Evolutionary conservation across 2,329 filamentous ascomycete genomes (phyloP), one percentile per base, ranked within the genome.

Genomic region (Gremmenia infestans): DNA sequence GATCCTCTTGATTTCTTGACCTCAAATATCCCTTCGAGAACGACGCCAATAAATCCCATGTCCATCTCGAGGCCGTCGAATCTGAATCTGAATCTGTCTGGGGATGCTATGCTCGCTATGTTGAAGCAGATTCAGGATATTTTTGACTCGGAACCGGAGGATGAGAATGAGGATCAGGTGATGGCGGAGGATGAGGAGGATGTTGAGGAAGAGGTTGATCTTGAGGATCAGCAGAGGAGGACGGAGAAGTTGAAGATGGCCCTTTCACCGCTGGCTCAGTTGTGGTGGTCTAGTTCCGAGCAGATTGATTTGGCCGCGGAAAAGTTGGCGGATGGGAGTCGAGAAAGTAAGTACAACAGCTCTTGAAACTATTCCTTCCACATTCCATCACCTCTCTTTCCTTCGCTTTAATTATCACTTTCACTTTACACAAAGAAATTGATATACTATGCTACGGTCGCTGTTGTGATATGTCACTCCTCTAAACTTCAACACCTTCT

Each of bases 281-380:
- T 77, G 4, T 77, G 75, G 70, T 67, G 72, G 36, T 63, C 75
- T 6, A 68, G 70, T 1, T 73, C 72, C 0, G 60, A 69, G 8
- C 71, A 76, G 0, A 69, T 84, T 15, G 76, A 79, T 52, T 54
- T 64, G 2, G 70, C 80, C 40, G 76, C 78, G 1, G 76, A 82
- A 65, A 78, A 76, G 55, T 65, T 84, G 0, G 82, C 77, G 1
- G 77, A 84, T 61, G 78, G 75, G 5, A 81, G 81, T 60, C 74
- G 82, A 64, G 76, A 81, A 65, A 75, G 81, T 82, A 63, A 73
- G 78, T 68, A 49, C 3, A n/a, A 11, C 11, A 15, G 15, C 51
- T 52, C 59, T 25, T 48, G 50, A 51, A 8, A 37, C 32, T 22
- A 45, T 11, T 46, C 40, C 25, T 14, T 7, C 15, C 11, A 42